Base-by-base conservation (phyloP, 164 flowering plant species). In the Cinnamomum chago region DNA sequence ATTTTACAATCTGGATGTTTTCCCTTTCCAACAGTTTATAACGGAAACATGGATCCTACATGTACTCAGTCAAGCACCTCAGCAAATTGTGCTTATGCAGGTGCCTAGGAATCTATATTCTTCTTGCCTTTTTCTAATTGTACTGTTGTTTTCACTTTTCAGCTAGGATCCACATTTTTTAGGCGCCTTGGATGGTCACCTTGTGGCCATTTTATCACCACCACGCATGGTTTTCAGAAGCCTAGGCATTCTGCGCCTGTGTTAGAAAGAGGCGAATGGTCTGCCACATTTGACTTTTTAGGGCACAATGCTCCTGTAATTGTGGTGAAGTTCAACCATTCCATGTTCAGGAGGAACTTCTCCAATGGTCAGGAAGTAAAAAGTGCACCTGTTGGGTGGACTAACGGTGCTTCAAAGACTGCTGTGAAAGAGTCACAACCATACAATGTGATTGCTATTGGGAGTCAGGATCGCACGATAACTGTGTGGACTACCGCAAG, bases 171-270 rank as follows among this genome's bases (percentile, higher is more conserved):
- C 50, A 96, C 98, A 75, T 96, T 94, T 83, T 96, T 96, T 79
- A 90, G 99, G 85, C 88, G 98, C 76, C 97, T 94, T 78, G 99
- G 94, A n/a, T 96, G 98, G 99, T 96, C 99, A 27, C 99, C 98
- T 62, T 96, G 98, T 84, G 99, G 99, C 70, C 98, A 96, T 85
- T 96, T 94, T 76, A 94, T 96, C 73, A 94, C 99, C 50, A 96
- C 99, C 0, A 96, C 99, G 65, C 96, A 94, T 83, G 99, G 99
- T 67, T 96, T 90, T 80, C 99, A 94, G 80, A 96, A 92, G 82
- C 99, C 99, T 12, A 89, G 97, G 79, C 99, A 96, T 82, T 94
- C 99, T 67, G 99, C 98, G 60, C 99, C 99, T 77, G 98, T 94
- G 71, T 81, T 96, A 17, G 99, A 96, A 82, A 91, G 99, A 86